A percentile compares a stretch with the other conserved stretches of the same genome.
These are phyloP conservation scores for Penicillium sp. DNA, from an alignment of 2,329 filamentous ascomycete species.

Conservation along the genomic window DNA sequence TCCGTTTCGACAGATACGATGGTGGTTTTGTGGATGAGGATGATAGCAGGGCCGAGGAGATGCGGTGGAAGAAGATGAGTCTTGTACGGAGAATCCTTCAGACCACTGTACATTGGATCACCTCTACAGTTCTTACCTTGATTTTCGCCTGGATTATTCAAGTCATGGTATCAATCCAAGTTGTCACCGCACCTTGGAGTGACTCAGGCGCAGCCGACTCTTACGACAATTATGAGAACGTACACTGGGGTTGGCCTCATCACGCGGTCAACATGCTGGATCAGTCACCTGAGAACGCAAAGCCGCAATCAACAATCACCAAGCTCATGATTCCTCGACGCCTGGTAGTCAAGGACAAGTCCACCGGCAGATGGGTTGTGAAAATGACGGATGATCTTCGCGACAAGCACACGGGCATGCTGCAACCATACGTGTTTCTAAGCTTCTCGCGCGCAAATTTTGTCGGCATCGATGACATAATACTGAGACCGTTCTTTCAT, in stretches of 20 bases:
- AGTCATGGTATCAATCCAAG: constrained; percentile 11
- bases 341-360: constrained; percentile 13
- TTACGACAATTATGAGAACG: constrained; percentile 19
- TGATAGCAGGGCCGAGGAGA: neutral
- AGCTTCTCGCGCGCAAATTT: constrained; percentile 21
- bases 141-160: constrained; percentile 17
- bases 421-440: constrained; percentile 19
- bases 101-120: constrained; percentile 6
- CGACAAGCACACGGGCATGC: constrained; percentile 15
- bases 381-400: constrained; percentile 16
- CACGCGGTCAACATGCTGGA: constrained; percentile 22
- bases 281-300: constrained; percentile 12
- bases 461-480: neutral
- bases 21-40: constrained; percentile 4
- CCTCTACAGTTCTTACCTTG: constrained; percentile 11
- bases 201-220: constrained; percentile 9
- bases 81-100: neutral
- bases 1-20: constrained; percentile 10
- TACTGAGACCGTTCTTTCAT: constrained; percentile 6
- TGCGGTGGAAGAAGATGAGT: neutral
- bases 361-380: constrained; percentile 8
- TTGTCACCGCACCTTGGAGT: constrained; percentile 18
- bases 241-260: constrained; percentile 21
- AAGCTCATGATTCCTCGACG: constrained; percentile 16
- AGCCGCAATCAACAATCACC: constrained; percentile 12